Percentiles rank a stretch among this genome's conserved stretches.
Conservation (phyloP, 1,284 basidiomycete species). For the Phaffia rhodozyma region DNA sequence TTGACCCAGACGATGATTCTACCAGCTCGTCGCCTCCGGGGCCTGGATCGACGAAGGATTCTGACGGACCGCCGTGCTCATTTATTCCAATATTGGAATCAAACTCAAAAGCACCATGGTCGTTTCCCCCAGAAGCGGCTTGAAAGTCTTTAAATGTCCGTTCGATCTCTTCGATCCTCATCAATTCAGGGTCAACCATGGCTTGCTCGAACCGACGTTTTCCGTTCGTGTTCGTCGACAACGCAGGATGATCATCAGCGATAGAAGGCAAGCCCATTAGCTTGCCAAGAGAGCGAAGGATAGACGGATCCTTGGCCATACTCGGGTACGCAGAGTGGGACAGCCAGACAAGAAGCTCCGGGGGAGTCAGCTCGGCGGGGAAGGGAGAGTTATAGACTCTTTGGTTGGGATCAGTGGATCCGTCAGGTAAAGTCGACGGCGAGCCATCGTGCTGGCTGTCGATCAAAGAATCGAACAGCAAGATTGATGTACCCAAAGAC, state of each 20-base stretch:
- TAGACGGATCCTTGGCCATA: constrained; percentile 10
- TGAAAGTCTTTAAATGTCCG: too few relatives aligned
- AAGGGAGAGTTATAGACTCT: neutral
- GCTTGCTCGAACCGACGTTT: neutral
- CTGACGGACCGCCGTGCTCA: neutral
- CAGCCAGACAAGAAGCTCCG: constrained; percentile 15
- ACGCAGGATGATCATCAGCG: neutral
- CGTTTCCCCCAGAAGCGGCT: too few relatives aligned
- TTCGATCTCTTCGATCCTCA: neutral
- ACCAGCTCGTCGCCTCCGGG: neutral
- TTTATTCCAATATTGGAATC: neutral
- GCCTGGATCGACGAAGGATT: neutral
- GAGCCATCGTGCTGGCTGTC: too few relatives aligned
- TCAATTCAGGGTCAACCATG: neutral
- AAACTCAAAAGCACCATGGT: too few relatives aligned
- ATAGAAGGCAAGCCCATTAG: constrained; percentile 3
- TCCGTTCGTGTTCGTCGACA: neutral
- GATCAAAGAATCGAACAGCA: too few relatives aligned
- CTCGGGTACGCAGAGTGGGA: constrained; percentile 7
- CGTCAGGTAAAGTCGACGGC: neutral
- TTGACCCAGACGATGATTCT: neutral
- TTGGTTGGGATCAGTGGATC: neutral
- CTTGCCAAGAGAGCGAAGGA: constrained; percentile 4
- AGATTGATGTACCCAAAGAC: too few relatives aligned
- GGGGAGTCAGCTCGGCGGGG: neutral